Base-by-base conservation (phyloP, 177 flowering plant genomes). In the Tripterygium wilfordii region DNA sequence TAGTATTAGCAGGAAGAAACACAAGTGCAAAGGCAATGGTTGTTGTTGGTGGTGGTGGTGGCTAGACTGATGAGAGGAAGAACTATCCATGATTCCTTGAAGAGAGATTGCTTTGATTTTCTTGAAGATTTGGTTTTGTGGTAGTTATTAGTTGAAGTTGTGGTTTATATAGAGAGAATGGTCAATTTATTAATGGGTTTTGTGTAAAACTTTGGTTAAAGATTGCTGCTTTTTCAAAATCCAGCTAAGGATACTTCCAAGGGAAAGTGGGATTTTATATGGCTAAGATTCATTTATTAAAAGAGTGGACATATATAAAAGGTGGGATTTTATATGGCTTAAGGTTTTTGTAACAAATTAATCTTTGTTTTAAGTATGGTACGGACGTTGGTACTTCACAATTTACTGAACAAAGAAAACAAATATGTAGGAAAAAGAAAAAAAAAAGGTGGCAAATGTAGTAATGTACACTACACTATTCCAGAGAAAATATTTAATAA, bases 1-100 rank as follows among this genome's bases (percentile, higher is more conserved):
- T 17, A 78, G 66, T 12, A 63, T 51, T 6, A 58, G 21, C 32
- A 66, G 40, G 68, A 78, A 67, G 73, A 62, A 69, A 32, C 63
- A 64, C 3, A 75, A 53, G 41, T 71, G 83, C 1, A 67, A 10
- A 1, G 66, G 67, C 16, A 60, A n/a, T 18, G 61, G 41, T 27
- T 64, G 30, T 8, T 58, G 49, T n/a, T n/a, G n/a, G n/a, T n/a
- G n/a, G n/a, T n/a, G n/a, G n/a, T n/a, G n/a, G n/a, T n/a, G n/a
- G n/a, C n/a, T n/a, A 33, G 33, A 24, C 10, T 54, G 15, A 5
- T 61, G 18, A 29, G 60, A 44, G 36, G 49, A 51, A 30, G 46
- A 45, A 3, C 48, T 52, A 29, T 18, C 28, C 37, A 44, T 6
- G 22, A 20, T 6, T 26, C 2, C 4, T 20, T 23, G 29, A 25